Base-by-base conservation (phyloP, 2,329 filamentous ascomycete species). In the Dactylellina sp. region DNA sequence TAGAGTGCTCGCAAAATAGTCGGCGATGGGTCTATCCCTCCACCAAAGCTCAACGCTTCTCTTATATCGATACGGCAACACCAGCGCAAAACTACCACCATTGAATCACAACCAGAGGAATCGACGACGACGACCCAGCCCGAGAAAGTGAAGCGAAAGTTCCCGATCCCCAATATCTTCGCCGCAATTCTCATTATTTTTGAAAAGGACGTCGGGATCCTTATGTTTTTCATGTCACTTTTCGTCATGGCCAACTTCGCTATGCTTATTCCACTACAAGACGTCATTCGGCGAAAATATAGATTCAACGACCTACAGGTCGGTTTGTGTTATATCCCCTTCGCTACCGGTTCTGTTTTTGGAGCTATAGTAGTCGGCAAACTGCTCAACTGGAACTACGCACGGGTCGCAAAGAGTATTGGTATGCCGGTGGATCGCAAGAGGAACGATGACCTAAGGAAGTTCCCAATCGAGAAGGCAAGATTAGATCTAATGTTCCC, bases 381-480 rank as follows among this genome's bases (percentile, higher is more conserved):
- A 1, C 76, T 87, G 0, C 84, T 91, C 37, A 89, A 92, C 80
- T 88, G 86, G 84, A 93, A 93, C 80, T 95, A 91, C 80, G 84
- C 87, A 5, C 86, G 90, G 39, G 85, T 88, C 52, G 90, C 91
- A 0, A 83, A 82, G 50, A 84, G 84, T 28, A 82, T 89, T 14
- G 87, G 88, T 5, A 83, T 92, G 64, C 81, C 83, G 1, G 85
- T 92, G 75, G 85, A 86, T 74, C 85, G 83, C 68, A 87, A 86
- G 75, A 86, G 86, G 9, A 85, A 84, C 18, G 83, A 84, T 72
- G 83, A 86, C 75, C 80, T 86, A 39, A 79, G 79, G 6, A 80
- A 81, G 18, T 87, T 86, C 60, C 86, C 86, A 9, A 85, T 88
- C 56, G 86, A 87, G 77, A 81, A 81, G 25, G 85, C 84, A 0